These are phyloP conservation scores for Suhomyces pyralidae DNA, from an alignment of 805 yeast species.

Conservation along the genomic window DNA sequence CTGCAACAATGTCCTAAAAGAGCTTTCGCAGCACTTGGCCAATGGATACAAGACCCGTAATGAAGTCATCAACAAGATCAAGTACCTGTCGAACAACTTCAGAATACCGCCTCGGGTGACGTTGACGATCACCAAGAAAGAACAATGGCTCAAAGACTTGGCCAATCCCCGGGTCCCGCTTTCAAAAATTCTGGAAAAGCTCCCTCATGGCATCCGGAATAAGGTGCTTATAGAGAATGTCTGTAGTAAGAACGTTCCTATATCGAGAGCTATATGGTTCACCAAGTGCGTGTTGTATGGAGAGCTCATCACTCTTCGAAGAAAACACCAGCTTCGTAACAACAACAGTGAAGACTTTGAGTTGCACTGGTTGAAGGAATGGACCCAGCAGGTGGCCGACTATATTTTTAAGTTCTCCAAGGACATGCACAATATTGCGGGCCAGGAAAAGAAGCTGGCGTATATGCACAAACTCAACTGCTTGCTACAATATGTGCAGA, in stretches of 20 bases:
- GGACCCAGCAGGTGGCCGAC: slow-evolving; percentile 82
- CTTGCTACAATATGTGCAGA: slow-evolving; percentile 54
- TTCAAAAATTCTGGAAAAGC: slow-evolving; percentile 63
- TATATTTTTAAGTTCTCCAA: slow-evolving; percentile 52
- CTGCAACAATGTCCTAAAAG: slow-evolving; percentile 34
- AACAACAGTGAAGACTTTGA: slow-evolving; percentile 34
- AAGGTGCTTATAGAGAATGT: slow-evolving; percentile 71
- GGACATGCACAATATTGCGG: slow-evolving; percentile 27
- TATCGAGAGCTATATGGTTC: slow-evolving; percentile 85
- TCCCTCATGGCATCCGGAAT: slow-evolving; percentile 89
- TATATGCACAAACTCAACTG: slow-evolving; percentile 59
- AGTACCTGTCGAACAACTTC: slow-evolving; percentile 40
- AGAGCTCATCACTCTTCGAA: slow-evolving; percentile 29
- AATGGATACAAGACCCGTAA: slow-evolving; percentile 37
- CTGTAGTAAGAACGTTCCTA: slow-evolving; percentile 63
- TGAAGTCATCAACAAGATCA: slow-evolving; percentile 39
- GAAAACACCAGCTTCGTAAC: slow-evolving; percentile 24
- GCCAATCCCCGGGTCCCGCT: slow-evolving; percentile 67
- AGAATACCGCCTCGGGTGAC: slow-evolving; percentile 89
- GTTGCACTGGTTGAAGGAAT: slow-evolving; percentile 71
- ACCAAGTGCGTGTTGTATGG: slow-evolving; percentile 83
- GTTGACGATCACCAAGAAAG: slow-evolving; percentile 79
- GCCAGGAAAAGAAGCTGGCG: slow-evolving; percentile 28
- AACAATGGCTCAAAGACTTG: slow-evolving; percentile 79
- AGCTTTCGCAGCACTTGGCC: slow-evolving; percentile 37